Conservation (phyloP, 352 stramenopile genomes). For the Globisporangium parvum region DNA sequence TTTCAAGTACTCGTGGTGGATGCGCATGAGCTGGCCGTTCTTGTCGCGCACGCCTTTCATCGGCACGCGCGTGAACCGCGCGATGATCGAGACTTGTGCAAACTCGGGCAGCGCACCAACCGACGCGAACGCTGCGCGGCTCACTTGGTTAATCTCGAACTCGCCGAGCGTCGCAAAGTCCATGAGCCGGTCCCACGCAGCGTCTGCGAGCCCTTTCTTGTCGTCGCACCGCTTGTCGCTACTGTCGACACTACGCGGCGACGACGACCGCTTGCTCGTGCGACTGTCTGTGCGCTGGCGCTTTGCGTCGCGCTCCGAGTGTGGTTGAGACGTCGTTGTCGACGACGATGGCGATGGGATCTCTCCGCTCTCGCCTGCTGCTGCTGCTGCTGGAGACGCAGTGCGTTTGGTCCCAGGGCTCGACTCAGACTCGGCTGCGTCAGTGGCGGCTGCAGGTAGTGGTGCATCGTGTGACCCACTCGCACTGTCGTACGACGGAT, state of each 20-base stretch:
- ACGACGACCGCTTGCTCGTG: conserved; percentile 6
- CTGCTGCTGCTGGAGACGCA: background rate
- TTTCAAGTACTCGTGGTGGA: conserved; percentile 64
- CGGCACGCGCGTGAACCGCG: conserved; percentile 54
- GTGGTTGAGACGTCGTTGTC: background rate
- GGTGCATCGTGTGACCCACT: background rate
- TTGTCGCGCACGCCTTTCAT: conserved; percentile 69
- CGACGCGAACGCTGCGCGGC: conserved; percentile 55
- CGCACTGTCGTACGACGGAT: conserved; percentile 5
- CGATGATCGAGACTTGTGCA: conserved; percentile 63
- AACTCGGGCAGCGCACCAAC: conserved; percentile 69
- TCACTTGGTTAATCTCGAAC: conserved; percentile 70
- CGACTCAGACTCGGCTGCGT: background rate
- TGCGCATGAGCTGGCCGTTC: conserved; percentile 69
- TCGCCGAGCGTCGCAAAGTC: conserved; percentile 50
- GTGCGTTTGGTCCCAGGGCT: background rate
- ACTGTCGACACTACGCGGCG: conserved; percentile 8
- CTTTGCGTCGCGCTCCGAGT: conserved; percentile 4
- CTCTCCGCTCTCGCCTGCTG: background rate
- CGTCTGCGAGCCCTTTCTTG: conserved; percentile 48
- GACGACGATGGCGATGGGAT: too few species aligned
- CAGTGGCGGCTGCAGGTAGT: too few species aligned
- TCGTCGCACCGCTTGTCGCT: conserved; percentile 21
- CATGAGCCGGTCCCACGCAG: conserved; percentile 71
- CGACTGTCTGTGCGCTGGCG: conserved; percentile 21